Conservation (phyloP, 352 stramenopile genomes). For the Pythium chondricola region DNA sequence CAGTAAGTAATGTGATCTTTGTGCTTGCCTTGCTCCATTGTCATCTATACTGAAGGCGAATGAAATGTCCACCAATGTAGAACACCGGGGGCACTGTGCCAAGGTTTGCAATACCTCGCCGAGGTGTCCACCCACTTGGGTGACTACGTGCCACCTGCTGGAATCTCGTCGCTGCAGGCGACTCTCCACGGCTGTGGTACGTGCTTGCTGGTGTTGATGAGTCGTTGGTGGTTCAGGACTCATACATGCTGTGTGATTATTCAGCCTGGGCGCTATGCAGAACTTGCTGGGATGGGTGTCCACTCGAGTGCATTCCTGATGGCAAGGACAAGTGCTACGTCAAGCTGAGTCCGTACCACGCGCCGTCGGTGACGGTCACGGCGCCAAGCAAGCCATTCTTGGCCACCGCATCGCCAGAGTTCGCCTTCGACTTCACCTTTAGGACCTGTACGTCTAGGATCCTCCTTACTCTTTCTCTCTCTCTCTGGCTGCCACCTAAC, state of each 20-base stretch:
- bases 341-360: conserved; percentile 67
- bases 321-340: conserved; percentile 31
- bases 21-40: conserved; percentile 2
- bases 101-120: conserved; percentile 36
- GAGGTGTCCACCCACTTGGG: conserved; percentile 33
- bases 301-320: conserved; percentile 37
- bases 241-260: neutral
- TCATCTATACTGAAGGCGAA: too few relatives aligned
- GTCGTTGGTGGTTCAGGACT: neutral
- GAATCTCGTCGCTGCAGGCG: conserved; percentile 34
- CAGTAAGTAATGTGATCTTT: conserved; percentile 20
- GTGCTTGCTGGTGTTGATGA: conserved; percentile 28
- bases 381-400: conserved; percentile 54
- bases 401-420: conserved; percentile 29
- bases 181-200: conserved; percentile 30
- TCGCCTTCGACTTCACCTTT: conserved; percentile 52
- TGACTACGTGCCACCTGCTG: conserved; percentile 29
- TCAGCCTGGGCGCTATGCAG: conserved; percentile 61
- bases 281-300: conserved; percentile 63
- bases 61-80: too few relatives aligned
- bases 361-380: conserved; percentile 68
- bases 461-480: neutral
- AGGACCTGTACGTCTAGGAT: conserved; percentile 53
- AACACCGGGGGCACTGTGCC: conserved; percentile 47
- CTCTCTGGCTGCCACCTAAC: neutral